A percentile compares a stretch with the other conserved stretches of the same genome.
Evolutionary conservation across 2,329 filamentous ascomycete species (phyloP).

Genomic region (Cercospora sesami): DNA sequence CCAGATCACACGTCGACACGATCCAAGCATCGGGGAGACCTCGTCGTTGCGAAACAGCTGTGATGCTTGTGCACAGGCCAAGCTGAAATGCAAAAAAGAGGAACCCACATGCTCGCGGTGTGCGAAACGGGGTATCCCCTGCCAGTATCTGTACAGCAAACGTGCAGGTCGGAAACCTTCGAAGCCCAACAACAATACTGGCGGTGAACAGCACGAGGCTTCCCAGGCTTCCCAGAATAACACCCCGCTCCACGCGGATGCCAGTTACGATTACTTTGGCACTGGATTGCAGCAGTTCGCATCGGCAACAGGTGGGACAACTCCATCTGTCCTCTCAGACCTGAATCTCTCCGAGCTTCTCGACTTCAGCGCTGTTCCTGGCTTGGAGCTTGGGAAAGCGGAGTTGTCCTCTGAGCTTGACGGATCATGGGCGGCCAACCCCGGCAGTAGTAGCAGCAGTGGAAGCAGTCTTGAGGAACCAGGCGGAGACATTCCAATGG

Average conservation of each 20-base stretch:
- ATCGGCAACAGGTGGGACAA: background rate
- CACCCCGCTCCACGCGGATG: background rate
- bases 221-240: background rate
- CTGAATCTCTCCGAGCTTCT: background rate
- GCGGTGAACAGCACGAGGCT: background rate
- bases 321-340: background rate
- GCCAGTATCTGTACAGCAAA: background rate
- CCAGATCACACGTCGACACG: background rate
- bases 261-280: background rate
- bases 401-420: background rate
- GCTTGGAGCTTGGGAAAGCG: background rate
- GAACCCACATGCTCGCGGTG: background rate
- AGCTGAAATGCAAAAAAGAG: background rate
- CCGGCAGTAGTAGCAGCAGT: background rate
- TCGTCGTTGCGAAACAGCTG: slow-evolving; percentile 5
- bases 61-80: background rate
- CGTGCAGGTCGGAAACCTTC: background rate
- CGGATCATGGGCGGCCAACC: background rate
- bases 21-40: background rate
- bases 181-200: background rate
- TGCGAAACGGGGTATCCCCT: background rate
- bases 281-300: background rate
- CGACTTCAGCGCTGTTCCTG: background rate
- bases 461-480: background rate
- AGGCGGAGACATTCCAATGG: background rate